phyloP scores from a whole-genome alignment of 129 eudicot species.

The Logfia minima region DNA sequence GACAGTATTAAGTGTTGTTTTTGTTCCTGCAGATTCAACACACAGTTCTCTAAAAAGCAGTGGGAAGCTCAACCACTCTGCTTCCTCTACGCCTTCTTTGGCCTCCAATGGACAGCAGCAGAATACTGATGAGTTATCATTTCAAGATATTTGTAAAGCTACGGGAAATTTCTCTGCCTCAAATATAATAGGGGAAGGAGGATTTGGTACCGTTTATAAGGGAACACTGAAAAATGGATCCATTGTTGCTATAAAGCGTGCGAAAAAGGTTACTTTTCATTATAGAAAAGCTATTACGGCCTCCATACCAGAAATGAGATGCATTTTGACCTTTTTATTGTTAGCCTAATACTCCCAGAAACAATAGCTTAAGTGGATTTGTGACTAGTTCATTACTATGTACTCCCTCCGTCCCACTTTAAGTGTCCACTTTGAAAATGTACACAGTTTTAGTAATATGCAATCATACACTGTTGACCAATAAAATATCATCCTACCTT shows the following conservation, averaged over 20 bases:
- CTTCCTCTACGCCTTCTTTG: constrained; percentile 39
- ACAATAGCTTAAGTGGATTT: not conserved
- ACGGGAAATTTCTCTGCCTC: constrained; percentile 64
- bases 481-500: not conserved
- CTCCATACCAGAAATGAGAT: not conserved
- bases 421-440: no score
- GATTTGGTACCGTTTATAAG: constrained; percentile 72
- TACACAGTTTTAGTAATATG: no score
- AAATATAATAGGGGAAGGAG: constrained; percentile 75
- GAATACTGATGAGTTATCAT: constrained; percentile 36
- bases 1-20: not conserved
- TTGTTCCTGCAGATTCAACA: constrained; percentile 41
- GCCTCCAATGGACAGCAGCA: constrained; percentile 34
- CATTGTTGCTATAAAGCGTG: constrained; percentile 70
- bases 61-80: constrained; percentile 27
- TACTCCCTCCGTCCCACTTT: no score
- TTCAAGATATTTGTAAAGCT: constrained; percentile 58
- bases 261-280: constrained; percentile 49
- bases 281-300: not conserved
- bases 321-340: not conserved
- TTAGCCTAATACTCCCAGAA: not conserved
- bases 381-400: no score
- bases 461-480: no score
- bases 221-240: constrained; percentile 66
- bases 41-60: constrained; percentile 43